phyloP scores from a whole-genome alignment of 108 stramenopile species.

The Stephanodiscus triporus region DNA sequence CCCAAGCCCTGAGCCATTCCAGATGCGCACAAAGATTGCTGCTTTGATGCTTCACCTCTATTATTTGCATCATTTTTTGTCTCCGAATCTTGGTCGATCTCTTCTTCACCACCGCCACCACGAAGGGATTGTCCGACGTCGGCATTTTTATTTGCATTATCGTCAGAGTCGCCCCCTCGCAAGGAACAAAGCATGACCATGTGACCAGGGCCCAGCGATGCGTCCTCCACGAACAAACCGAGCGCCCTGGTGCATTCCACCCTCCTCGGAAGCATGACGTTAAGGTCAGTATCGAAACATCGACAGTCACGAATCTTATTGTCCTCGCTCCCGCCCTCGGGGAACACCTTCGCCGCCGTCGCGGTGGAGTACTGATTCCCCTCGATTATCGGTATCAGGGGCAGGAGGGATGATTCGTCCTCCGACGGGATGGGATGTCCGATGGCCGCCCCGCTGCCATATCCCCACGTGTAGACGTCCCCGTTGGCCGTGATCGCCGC shows the following conservation, averaged over 20 bases:
- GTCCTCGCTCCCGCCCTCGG: conserved; percentile 45
- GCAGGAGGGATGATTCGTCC: conserved; percentile 19
- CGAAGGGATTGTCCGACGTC: conserved; percentile 7
- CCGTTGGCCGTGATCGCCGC: conserved; percentile 71
- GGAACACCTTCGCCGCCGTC: conserved; percentile 41
- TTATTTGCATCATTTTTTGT: conserved; percentile 11
- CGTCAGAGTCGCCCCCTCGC: conserved; percentile 17
- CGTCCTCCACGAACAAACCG: conserved; percentile 50
- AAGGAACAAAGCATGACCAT: conserved; percentile 52
- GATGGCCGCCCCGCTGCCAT: conserved; percentile 69
- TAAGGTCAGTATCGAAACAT: conserved; percentile 72
- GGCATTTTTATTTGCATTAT: conserved; percentile 6
- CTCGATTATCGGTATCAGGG: conserved; percentile 45
- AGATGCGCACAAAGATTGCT: conserved; percentile 3
- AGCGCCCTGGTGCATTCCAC: conserved; percentile 55
- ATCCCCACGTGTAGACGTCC: conserved; percentile 85
- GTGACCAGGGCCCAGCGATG: conserved; percentile 50
- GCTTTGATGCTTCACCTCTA: conserved; percentile 2
- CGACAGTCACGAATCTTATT: conserved; percentile 48
- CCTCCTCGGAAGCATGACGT: conserved; percentile 66
- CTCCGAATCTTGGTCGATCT: neutral
- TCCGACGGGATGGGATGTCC: conserved; percentile 64
- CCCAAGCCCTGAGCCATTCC: conserved; percentile 21
- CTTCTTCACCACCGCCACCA: neutral
- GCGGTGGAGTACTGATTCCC: conserved; percentile 42